Evolutionary conservation across 2,329 filamentous ascomycete genomes (phyloP), one percentile per base, ranked within the genome.

Genomic region (Parastagonospora nodorum): DNA sequence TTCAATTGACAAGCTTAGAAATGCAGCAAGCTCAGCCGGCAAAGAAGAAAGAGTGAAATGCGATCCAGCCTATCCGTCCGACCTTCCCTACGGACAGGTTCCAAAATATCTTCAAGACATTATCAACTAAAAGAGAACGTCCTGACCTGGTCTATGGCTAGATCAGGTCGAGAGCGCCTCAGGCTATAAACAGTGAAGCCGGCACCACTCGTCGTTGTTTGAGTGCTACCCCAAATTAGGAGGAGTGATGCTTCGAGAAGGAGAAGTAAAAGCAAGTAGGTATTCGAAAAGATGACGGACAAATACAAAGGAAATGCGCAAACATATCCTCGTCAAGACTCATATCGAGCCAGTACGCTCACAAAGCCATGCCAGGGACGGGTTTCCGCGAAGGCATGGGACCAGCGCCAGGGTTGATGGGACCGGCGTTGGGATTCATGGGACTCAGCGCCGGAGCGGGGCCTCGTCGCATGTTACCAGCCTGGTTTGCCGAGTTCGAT

Each of bases 361-460:
- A 79, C 51, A 78, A 59, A 16, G 77, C 77, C 67, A 75, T 73
- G 36, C 78, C 78, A 16, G 77, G 77, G 16, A 80, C 73, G 24
- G 78, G 77, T 66, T 80, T 80, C 59, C 77, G 70, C 29, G 63
- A 56, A 7, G 76, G 77, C 41, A 77, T 59, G 16, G 61, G 55
- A 37, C 51, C 45, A 12, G 46, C 51, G 19, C 61, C 65, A 27
- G 71, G 69, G 38, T 71, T 74, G 19, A 77, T 59, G 16, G 61
- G 55, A 37, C 51, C 45, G 11, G 46, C 52, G 19, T 62, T 66
- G 29, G 71, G 69, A 36, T 71, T 74, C 70, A 75, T 71, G 30
- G 70, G 72, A 43, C 72, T 75, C 2, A 66, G 70, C 7, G 71
- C 72, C 5, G 67, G 64, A 24, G 69, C 68, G 35, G 66, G 61